Base-by-base conservation (phyloP, 495 filamentous ascomycete species). In the Bathelium albidoporum region DNA sequence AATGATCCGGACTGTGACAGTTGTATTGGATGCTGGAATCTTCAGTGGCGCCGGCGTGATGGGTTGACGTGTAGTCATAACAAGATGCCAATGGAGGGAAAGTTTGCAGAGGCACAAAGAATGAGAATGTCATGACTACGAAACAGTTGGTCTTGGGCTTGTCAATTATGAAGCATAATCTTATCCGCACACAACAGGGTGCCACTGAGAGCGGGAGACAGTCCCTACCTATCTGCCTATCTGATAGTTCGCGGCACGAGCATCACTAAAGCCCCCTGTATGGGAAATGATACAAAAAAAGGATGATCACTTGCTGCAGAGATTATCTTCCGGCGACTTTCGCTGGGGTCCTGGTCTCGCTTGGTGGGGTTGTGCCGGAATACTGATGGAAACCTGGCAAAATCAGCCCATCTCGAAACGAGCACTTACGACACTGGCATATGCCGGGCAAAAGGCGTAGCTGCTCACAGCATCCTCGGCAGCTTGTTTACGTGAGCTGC, bases 1-100 rank as follows among this genome's bases (percentile, higher is more conserved):
- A 29, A 66, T 66, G 52, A 60, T 61, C n/a, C 58, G 49, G 36
- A 66, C 58, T 12, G 2, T 60, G 22, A 66, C 64, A 0, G 32
- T 59, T 22, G 32, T 36, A 11, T 59, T 22, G 14, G 64, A 66
- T 5, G 49, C 26, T 3, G 64, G 64, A 31, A 59, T 41, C 24
- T 61, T 39, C 14, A 62, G 26, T 31, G 61, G 61, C 14, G 61
- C 43, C 22, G 61, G 34, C 11, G 61, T 32, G 14, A 45, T 62
- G 7, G 59, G 2, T 29, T 55, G 49, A n/a, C 24, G 1, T 7
- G 49, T 55, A 26, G 49, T 55, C 49, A 55, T 55, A 11, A n/a
- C 49, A 55, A 29, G 20, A 16, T 55, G 18, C 43, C 20, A 14
- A 18, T 3, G 3, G 18, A 16, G 29, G 2, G 2, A 29, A 26